A percentile compares a stretch with the other conserved stretches of the same genome.
These are phyloP conservation scores for Hanseniaspora meyeri DNA, from an alignment of 805 yeast genomes.

Conservation along the genomic window DNA sequence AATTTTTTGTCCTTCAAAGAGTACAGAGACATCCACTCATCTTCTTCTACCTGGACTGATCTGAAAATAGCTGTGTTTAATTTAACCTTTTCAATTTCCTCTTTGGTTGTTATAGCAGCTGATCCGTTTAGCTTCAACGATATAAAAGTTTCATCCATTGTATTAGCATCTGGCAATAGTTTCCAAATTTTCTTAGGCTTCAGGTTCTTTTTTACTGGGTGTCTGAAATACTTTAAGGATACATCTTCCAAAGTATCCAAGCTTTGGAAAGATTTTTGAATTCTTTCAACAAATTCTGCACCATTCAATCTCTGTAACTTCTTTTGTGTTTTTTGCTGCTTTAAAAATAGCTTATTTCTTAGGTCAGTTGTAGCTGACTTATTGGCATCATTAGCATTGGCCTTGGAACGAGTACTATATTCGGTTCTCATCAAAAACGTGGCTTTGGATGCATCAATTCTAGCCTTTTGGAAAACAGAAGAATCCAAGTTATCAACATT, in stretches of 20 bases:
- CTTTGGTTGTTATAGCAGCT: constrained; percentile 31
- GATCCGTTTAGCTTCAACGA: constrained; percentile 50
- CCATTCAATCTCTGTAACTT: constrained; percentile 22
- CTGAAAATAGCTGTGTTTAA: constrained; percentile 55
- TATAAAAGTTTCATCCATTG: constrained; percentile 66
- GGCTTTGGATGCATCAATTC: constrained; percentile 32
- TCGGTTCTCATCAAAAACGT: constrained; percentile 91
- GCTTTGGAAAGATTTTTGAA: constrained; percentile 66
- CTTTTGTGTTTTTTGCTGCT: constrained; percentile 15
- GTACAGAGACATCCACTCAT: constrained; percentile 68
- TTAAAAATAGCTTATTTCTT: constrained; percentile 15
- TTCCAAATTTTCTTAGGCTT: constrained; percentile 71
- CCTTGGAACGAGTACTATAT: constrained; percentile 45
- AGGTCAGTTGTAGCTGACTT: constrained; percentile 15
- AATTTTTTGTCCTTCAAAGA: constrained; percentile 35
- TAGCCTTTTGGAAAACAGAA: constrained; percentile 23
- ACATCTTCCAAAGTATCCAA: constrained; percentile 30
- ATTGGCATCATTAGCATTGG: constrained; percentile 21
- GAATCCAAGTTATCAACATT: neutral
- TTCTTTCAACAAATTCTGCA: constrained; percentile 27
- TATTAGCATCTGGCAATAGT: constrained; percentile 79
- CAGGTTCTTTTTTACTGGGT: constrained; percentile 64
- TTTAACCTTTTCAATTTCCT: constrained; percentile 27
- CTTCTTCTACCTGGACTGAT: constrained; percentile 55
- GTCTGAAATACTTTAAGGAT: constrained; percentile 40